phyloP scores from a whole-genome alignment of 345 rosid genomes.

The Eucalyptus pauciflora region DNA sequence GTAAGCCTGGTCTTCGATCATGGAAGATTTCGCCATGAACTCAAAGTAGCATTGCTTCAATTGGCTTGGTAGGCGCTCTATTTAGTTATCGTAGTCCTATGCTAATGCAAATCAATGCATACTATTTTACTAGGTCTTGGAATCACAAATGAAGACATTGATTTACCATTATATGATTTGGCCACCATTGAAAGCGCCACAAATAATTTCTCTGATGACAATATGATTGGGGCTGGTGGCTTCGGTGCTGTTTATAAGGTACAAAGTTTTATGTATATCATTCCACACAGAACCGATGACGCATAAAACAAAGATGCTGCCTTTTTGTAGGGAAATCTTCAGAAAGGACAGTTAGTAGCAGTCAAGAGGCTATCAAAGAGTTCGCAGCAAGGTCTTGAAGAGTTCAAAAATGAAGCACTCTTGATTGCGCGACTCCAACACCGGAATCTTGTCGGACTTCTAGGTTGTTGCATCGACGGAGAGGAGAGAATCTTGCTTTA shows the following conservation, averaged over 20 bases:
- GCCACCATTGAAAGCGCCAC: constrained; percentile 21
- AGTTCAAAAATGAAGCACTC: constrained; percentile 22
- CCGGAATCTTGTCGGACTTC: constrained; percentile 36
- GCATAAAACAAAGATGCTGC: background rate
- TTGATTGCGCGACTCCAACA: constrained; percentile 39
- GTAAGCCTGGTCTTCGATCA: background rate
- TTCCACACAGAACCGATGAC: background rate
- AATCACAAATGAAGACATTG: constrained; percentile 1
- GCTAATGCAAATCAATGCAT: background rate
- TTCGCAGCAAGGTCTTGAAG: constrained; percentile 27
- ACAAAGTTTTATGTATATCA: background rate
- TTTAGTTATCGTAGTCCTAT: background rate
- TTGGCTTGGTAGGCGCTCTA: background rate
- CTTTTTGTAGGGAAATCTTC: constrained; percentile 26
- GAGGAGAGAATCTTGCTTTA: constrained; percentile 20
- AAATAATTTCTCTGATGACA: constrained; percentile 13
- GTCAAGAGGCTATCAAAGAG: constrained; percentile 32
- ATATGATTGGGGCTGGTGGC: constrained; percentile 37
- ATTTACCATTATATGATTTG: constrained; percentile 23
- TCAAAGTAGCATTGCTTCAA: background rate
- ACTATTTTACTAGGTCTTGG: background rate
- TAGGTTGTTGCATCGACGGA: constrained; percentile 33
- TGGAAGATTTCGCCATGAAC: background rate
- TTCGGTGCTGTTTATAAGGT: constrained; percentile 33
- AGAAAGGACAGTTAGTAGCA: constrained; percentile 26